Evolutionary conservation across 2,329 filamentous ascomycete species (phyloP), one percentile per base, ranked within the genome.

Genomic region (Aspergillus novoparasiticus): DNA sequence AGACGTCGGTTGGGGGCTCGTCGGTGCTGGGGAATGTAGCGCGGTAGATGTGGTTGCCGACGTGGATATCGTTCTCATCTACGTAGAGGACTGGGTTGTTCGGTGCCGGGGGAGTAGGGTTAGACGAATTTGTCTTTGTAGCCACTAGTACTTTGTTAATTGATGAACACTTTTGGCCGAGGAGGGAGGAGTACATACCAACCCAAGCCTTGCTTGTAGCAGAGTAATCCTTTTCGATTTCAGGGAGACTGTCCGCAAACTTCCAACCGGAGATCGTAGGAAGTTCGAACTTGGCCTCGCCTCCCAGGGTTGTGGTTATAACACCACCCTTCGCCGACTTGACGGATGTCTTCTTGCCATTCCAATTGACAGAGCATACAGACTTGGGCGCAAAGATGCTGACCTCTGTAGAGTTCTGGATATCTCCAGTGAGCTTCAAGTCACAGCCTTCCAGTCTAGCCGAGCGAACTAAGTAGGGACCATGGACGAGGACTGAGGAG

Each of bases 391-490:
- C 84, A 65, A 85, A 83, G 1, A 87, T 69, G 1, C 81, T 79
- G 1, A 87, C 66, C 0, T 72, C 74, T 0, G 80, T 81, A 1
- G 76, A 70, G 34, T 78, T 72, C 43, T 80, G 75, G 2, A 79
- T 73, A 48, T 86, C 84, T 5, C 84, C 84, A 0, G 74, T 76
- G 2, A 86, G 71, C 6, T 74, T 69, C 4, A 86, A 72, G 0
- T 72, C 78, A 2, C 75, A 72, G 9, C 72, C 72, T 2, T 76
- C 74, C 2, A 82, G 66, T 0, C 62, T 72, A 5, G 82, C 82
- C 1, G 78, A 79, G 5, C 85, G 82, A 8, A 86, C 82, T 4
- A 86, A 78, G 51, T 85, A 85, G 0, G 84, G 82, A 0, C 84
- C 84, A 26, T 84, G 81, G 2, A 86, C 77, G 14, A 86, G 73